Base-by-base conservation (phyloP, 129 eudicot species). In the Lactuca sativa region DNA sequence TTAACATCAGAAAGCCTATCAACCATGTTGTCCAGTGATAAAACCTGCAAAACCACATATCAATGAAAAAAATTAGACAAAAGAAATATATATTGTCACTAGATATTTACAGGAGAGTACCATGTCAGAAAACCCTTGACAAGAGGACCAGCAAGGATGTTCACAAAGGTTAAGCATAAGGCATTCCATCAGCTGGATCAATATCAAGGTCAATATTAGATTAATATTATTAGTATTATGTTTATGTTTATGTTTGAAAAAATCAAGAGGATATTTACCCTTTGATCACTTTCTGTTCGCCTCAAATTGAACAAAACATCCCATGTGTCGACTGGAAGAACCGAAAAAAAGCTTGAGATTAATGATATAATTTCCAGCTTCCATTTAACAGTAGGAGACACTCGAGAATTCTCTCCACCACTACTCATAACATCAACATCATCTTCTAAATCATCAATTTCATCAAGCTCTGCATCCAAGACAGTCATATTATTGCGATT, bases 111-210 rank as follows among this genome's bases (percentile, higher is more conserved):
- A 43, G 18, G 59, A 58, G 37, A 49, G 51, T 95, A 95, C 99
- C 99, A 95, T 77, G 70, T 87, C 80, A 43, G 77, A 81, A 49
- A 87, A 79, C 74, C 74, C 80, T 67, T 71, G 60, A 66, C 40
- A 67, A 49, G 98, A 92, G 64, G 93, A 80, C 97, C 93, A 83
- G 79, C 89, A 72, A 73, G 92, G 96, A 73, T 95, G 87, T 78
- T 83, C 87, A 73, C 99, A 90, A 58, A 95, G 93, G 72, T 69
- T 82, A 43, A 59, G 63, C 37, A 95, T 71, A 68, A 90, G 67
- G 71, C 57, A 51, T 72, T 86, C 88, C 70, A 63, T 58, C 52
- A 82, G 84, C 99, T 95, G 82, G 49, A 71, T 6, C 5, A 41
- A 54, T 43, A 77, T 21, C 7, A 59, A 59, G 52, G 38, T 5